Evolutionary conservation across 306 rosid species (phyloP).

Genomic region (Casuarina glauca): DNA sequence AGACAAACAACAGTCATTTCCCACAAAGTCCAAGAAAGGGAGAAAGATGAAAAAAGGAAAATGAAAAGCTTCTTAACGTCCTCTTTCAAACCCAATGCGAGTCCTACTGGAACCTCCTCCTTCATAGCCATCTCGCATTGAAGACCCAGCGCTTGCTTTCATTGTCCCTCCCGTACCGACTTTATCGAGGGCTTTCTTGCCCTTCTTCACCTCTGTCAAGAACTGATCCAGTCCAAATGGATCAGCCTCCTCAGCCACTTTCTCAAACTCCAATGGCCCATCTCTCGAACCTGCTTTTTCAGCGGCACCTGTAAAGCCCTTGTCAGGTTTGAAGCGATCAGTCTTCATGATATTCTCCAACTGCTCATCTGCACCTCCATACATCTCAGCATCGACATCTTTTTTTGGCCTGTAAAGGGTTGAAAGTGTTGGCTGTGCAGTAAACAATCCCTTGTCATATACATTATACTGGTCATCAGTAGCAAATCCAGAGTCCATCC

Average conservation of each 20-base stretch:
- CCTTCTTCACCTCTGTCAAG: conserved; percentile 64
- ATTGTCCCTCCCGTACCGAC: conserved; percentile 83
- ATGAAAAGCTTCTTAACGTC: conserved; percentile 42
- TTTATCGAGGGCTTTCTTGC: conserved; percentile 62
- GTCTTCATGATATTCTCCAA: conserved; percentile 90
- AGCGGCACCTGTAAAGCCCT: conserved; percentile 67
- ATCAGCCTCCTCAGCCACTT: conserved; percentile 77
- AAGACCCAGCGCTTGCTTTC: conserved; percentile 92
- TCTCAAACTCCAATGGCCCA: conserved; percentile 86
- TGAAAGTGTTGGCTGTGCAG: conserved; percentile 83
- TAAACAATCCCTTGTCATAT: conserved; percentile 79
- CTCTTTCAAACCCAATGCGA: conserved; percentile 86
- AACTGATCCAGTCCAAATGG: conserved; percentile 95
- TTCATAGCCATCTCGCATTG: conserved; percentile 72
- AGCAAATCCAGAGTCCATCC: conserved; percentile 88
- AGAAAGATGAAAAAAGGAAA: neutral
- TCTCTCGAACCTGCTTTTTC: conserved; percentile 79
- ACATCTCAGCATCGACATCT: conserved; percentile 66
- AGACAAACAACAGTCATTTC: too few relatives aligned
- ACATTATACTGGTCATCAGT: conserved; percentile 93
- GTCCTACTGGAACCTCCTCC: conserved; percentile 83
- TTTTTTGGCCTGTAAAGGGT: conserved; percentile 90
- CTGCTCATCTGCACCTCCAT: conserved; percentile 94
- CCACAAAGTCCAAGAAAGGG: neutral
- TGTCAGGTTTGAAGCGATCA: conserved; percentile 81